phyloP scores from a whole-genome alignment of 129 eudicot genomes.

The Arctium lappa region DNA sequence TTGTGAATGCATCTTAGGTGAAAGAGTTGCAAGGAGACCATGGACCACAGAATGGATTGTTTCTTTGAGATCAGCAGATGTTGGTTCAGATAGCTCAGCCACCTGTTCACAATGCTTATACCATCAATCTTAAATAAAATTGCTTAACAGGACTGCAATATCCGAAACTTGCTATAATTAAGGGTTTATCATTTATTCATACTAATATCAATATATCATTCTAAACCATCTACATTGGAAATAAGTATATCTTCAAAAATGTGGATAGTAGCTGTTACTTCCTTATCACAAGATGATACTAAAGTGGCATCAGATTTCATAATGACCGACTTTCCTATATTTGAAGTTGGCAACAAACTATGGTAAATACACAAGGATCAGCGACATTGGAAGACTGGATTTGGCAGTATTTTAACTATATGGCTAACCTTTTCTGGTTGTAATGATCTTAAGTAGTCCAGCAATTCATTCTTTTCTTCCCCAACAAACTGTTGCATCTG shows the following conservation, averaged over 20 bases:
- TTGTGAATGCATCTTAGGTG: conserved; percentile 94
- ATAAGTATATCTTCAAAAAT: background rate
- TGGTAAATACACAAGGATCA: background rate
- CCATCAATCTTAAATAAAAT: background rate
- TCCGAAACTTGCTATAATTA: too few relatives aligned
- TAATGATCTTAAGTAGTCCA: conserved; percentile 86
- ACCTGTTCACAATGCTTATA: conserved; percentile 46
- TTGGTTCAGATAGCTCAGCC: conserved; percentile 91
- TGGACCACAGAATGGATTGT: conserved; percentile 83
- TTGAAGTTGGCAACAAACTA: background rate
- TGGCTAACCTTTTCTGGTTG: conserved; percentile 84
- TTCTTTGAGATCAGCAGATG: conserved; percentile 74
- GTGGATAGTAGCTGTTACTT: too few relatives aligned
- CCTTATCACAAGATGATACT: too few relatives aligned
- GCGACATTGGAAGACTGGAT: background rate
- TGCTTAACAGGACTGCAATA: background rate
- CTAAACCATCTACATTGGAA: background rate
- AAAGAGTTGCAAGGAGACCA: conserved; percentile 94
- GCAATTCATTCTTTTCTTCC: conserved; percentile 86
- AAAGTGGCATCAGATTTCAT: too few relatives aligned
- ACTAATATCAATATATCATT: background rate
- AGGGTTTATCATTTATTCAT: background rate
- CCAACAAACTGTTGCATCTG: conserved; percentile 99
- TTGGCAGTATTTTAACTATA: background rate
- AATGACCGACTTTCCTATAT: too few relatives aligned